Conservation (phyloP, 495 filamentous ascomycete genomes). For the Friedmanniomyces simplex region DNA sequence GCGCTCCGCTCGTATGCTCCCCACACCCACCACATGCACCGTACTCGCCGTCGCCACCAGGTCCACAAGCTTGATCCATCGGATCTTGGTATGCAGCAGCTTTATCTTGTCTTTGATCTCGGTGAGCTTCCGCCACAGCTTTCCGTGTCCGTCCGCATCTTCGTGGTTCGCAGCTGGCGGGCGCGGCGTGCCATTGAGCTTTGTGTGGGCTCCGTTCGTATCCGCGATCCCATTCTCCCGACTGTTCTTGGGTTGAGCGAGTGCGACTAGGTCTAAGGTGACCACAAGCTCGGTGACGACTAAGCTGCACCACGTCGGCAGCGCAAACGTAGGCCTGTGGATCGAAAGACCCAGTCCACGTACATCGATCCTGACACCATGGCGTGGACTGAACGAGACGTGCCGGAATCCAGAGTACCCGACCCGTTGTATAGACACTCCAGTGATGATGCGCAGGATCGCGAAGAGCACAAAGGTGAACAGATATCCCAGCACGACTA, state of each 20-base stretch:
- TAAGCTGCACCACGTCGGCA: slow-evolving; percentile 93
- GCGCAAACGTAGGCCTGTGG: slow-evolving; percentile 88
- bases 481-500: slow-evolving; percentile 77
- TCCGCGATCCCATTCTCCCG: neutral
- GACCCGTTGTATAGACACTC: slow-evolving; percentile 89
- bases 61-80: slow-evolving; percentile 85
- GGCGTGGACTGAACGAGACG: slow-evolving; percentile 73
- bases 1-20: slow-evolving; percentile 71
- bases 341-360: slow-evolving; percentile 76
- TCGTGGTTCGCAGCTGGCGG: slow-evolving; percentile 1
- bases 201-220: slow-evolving; percentile 1
- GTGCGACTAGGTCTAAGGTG: slow-evolving; percentile 61
- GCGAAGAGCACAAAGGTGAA: slow-evolving; percentile 89
- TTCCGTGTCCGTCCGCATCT: slow-evolving; percentile 41
- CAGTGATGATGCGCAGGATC: slow-evolving; percentile 80
- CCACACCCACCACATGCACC: slow-evolving; percentile 64
- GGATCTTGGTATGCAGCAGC: slow-evolving; percentile 70
- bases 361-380: slow-evolving; percentile 82
- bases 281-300: slow-evolving; percentile 73
- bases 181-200: slow-evolving; percentile 10
- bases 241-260: slow-evolving; percentile 25
- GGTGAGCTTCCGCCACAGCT: slow-evolving; percentile 67
- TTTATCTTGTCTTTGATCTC: slow-evolving; percentile 75
- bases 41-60: slow-evolving; percentile 73
- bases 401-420: slow-evolving; percentile 85